These are phyloP conservation scores for Arthroderma sp. DNA, from an alignment of 2,329 filamentous ascomycete species.

Conservation along the genomic window DNA sequence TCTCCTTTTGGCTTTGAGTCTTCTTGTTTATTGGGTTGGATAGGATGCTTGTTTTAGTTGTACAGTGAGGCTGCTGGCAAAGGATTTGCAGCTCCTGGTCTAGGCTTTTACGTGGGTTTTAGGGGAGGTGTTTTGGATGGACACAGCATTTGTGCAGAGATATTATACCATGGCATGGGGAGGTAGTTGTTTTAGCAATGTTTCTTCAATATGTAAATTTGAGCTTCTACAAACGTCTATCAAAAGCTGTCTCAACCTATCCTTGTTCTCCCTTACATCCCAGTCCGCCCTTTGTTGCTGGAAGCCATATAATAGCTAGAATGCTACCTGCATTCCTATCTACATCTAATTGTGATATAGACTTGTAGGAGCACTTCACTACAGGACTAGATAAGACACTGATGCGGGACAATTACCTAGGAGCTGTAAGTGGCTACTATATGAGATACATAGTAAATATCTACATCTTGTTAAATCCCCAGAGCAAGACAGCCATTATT, in stretches of 20 bases:
- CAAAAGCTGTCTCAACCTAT: not conserved
- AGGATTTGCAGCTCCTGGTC: not conserved
- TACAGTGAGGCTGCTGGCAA: not conserved
- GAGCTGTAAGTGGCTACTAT: not conserved
- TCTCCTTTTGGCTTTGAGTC: not conserved
- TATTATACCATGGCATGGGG: constrained; percentile 1
- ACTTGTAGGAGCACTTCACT: no score
- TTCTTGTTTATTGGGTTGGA: not conserved
- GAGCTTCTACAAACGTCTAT: not conserved
- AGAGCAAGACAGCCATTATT: no score
- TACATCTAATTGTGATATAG: no score
- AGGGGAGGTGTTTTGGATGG: not conserved
- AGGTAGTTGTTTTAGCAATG: not conserved
- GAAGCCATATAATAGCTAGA: no score
- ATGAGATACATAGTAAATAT: not conserved
- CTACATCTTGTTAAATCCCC: no score
- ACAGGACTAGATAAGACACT: not conserved
- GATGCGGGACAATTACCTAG: not conserved
- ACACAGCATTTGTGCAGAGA: not conserved
- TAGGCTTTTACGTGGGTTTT: not conserved
- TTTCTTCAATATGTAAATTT: not conserved
- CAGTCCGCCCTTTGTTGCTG: no score
- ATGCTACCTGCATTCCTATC: no score
- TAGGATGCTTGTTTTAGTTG: not conserved
- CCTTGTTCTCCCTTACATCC: no score